Conservation (phyloP, 2,329 filamentous ascomycete genomes). For the Dendryphion nanum region DNA sequence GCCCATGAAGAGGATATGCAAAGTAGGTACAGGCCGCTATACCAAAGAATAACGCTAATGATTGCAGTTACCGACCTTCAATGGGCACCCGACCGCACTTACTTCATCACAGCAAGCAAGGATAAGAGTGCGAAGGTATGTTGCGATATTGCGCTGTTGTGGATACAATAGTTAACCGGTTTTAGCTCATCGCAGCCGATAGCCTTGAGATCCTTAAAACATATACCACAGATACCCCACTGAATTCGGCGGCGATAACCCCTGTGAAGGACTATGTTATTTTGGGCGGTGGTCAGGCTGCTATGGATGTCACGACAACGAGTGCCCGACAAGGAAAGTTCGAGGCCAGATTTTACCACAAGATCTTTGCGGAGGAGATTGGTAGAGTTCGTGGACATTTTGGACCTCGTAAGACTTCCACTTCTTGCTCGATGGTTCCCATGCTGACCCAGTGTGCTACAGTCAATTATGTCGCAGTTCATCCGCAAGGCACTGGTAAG, state of each 20-base stretch:
- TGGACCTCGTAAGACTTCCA: no score
- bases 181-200: constrained; percentile 73
- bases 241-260: constrained; percentile 93
- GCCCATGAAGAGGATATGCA: constrained; percentile 83
- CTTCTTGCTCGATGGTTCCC: no score
- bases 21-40: constrained; percentile 54
- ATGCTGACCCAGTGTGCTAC: no score
- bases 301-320: constrained; percentile 98
- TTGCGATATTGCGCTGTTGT: no score
- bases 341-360: constrained; percentile 99
- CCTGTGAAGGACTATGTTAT: constrained; percentile 97
- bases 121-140: constrained; percentile 91
- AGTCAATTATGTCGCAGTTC: constrained; percentile 93
- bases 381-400: constrained; percentile 97
- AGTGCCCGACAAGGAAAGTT: constrained; percentile 96
- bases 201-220: constrained; percentile 92
- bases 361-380: constrained; percentile 98
- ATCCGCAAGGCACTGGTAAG: constrained; percentile 86
- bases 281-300: constrained; percentile 94
- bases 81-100: constrained; percentile 89
- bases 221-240: constrained; percentile 85
- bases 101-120: constrained; percentile 97
- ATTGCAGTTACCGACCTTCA: constrained; percentile 84
- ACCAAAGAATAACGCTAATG: constrained; percentile 50
- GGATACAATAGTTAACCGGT: neutral